Evolutionary conservation across 2,329 filamentous ascomycete species (phyloP).

Genomic region (Colletotrichum sp.): DNA sequence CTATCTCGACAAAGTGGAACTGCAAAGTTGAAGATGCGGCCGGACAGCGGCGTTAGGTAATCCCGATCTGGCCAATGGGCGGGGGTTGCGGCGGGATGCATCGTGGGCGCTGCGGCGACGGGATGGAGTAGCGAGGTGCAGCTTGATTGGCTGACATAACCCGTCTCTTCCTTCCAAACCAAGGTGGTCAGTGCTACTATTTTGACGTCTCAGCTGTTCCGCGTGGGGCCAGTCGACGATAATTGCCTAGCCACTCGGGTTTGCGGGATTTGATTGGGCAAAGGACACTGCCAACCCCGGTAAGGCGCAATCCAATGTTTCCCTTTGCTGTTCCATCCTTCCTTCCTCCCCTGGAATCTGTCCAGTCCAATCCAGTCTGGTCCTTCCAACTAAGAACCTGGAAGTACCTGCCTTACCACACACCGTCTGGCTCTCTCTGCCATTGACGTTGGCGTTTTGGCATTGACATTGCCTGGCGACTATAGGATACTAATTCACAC

Average conservation of each 20-base stretch:
- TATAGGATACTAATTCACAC: not conserved
- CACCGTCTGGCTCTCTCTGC: conserved; percentile 22
- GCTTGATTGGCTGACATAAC: not conserved
- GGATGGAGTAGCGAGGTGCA: not conserved
- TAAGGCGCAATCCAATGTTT: conserved; percentile 17
- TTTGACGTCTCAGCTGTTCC: conserved; percentile 19
- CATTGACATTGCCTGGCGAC: conserved; percentile 21
- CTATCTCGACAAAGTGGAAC: conserved; percentile 16
- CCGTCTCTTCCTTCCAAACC: not conserved
- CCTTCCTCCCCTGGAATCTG: not conserved
- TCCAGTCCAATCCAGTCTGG: not conserved
- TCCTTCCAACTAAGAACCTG: not conserved
- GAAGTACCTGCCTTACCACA: not conserved
- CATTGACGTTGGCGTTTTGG: conserved; percentile 24
- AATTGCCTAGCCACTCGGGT: conserved; percentile 8
- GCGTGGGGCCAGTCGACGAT: not conserved
- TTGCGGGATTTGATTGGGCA: not conserved
- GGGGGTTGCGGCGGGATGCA: not conserved
- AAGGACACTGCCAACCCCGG: not conserved
- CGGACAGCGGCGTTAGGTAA: not conserved
- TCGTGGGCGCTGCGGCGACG: not conserved
- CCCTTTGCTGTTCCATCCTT: conserved; percentile 1
- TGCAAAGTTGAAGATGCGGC: conserved; percentile 14
- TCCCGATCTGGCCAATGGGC: not conserved
- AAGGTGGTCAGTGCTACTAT: conserved; percentile 16